phyloP scores from a whole-genome alignment of 306 rosid species.

The Crotalaria pallida region DNA sequence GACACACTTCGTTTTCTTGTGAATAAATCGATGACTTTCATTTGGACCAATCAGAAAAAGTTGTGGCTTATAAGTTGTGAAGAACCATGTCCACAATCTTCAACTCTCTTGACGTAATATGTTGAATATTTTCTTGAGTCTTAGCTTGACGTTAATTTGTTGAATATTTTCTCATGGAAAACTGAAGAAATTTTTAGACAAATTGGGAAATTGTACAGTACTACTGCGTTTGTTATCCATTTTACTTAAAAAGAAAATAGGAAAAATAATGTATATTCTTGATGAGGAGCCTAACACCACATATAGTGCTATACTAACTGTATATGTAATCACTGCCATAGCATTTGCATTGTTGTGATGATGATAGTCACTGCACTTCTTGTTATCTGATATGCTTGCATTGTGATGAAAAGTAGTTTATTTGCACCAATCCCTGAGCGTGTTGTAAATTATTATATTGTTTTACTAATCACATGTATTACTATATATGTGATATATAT shows the following conservation, averaged over 20 bases:
- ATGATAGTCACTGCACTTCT: neutral
- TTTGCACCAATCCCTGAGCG: no score
- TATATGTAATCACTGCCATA: neutral
- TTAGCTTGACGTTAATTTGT: neutral
- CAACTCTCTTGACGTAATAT: neutral
- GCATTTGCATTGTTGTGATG: neutral
- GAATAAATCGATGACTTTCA: neutral
- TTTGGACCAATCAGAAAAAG: neutral
- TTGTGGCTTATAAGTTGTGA: neutral
- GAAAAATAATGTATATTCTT: neutral
- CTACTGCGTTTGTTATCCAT: neutral
- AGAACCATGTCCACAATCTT: neutral
- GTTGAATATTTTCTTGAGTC: neutral
- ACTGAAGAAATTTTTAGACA: neutral
- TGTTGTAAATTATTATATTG: no score
- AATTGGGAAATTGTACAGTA: neutral
- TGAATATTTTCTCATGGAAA: neutral
- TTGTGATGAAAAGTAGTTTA: neutral
- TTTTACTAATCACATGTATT: no score
- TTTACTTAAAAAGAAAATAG: neutral
- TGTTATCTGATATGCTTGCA: neutral
- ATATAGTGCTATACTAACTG: slow-evolving; percentile 2
- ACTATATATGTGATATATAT: no score
- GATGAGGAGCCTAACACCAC: neutral
- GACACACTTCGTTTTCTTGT: neutral